Evolutionary conservation across 306 rosid genomes (phyloP), one percentile per base, ranked within the genome.

Genomic region (Fragaria nilgerrensis): DNA sequence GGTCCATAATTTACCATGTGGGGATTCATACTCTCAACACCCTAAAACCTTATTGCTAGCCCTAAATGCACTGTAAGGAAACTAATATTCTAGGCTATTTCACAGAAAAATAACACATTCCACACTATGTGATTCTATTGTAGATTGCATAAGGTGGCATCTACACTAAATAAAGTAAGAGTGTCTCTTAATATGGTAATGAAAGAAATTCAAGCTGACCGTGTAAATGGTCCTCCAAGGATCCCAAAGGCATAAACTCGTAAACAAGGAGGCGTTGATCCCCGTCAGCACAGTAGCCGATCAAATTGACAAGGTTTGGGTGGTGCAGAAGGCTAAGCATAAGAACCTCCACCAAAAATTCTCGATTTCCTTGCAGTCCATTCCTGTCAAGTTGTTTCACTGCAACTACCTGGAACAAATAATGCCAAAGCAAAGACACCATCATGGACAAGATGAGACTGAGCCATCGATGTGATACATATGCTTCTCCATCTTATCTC

Each of bases 281-380:
- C 56, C 96, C 92, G 52, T 91, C 94, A 19, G 91, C 93, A 73
- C 98, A 96, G 81, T 96, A 96, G 70, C 99, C 99, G 27, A 96
- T 96, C 76, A 96, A 88, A 85, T 91, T 96, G 82, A 96, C 99
- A 76, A 96, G 99, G 84, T 96, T 96, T 36, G 93, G 82, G 79
- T 96, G 99, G 86, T 96, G 99, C 79, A 96, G 89, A 81, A 96
- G 98, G 86, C 99, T 96, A 75, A 96, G 99, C 99, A 96, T 96
- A 73, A 96, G 96, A 83, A 96, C 99, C 92, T 96, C 99, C 81
- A 96, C 98, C 85, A 96, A 70, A 88, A 96, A 96, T 70, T 93
- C 98, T 47, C 89, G 80, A 83, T 93, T 89, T 77, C 96, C 93
- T 88, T 93, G 96, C 61, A 87, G 87, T 56, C 93, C 90, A 76